These are phyloP conservation scores for Globisporangium nodosum DNA, from an alignment of 352 stramenopile genomes.

Conservation along the genomic window DNA sequence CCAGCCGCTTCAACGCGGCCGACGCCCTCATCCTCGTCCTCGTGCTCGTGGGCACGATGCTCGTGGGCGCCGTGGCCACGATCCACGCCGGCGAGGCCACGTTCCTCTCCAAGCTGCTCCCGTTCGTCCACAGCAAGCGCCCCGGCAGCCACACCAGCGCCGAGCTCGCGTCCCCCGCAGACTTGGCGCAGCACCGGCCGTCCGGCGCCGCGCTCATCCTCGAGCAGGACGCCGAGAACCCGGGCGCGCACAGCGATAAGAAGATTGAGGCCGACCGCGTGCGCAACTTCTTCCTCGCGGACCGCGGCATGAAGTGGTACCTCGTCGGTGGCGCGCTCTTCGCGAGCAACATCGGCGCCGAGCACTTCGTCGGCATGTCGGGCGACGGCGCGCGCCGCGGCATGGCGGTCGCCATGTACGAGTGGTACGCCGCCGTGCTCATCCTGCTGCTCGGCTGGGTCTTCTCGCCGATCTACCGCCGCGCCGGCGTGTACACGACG, in stretches of 20 bases:
- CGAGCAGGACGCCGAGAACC: slow-evolving; percentile 17
- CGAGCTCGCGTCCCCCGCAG: slow-evolving; percentile 3
- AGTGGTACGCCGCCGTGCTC: slow-evolving; percentile 54
- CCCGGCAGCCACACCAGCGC: not conserved
- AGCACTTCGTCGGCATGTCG: slow-evolving; percentile 71
- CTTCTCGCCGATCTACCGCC: slow-evolving; percentile 59
- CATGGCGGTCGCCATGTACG: slow-evolving; percentile 58
- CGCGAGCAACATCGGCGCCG: slow-evolving; percentile 60
- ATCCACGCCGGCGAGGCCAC: slow-evolving; percentile 16
- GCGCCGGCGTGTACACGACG: slow-evolving; percentile 48
- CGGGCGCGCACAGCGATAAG: slow-evolving; percentile 20
- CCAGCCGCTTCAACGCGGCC: slow-evolving; percentile 10
- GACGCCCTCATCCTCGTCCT: slow-evolving; percentile 15
- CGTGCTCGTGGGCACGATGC: slow-evolving; percentile 15
- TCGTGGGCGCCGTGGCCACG: slow-evolving; percentile 16
- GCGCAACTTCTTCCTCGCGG: slow-evolving; percentile 56
- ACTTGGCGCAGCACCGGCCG: slow-evolving; percentile 8
- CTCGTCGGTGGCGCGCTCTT: slow-evolving; percentile 55
- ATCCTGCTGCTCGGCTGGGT: slow-evolving; percentile 56
- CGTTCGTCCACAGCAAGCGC: slow-evolving; percentile 7
- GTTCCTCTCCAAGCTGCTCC: slow-evolving; percentile 9
- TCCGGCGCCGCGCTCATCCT: slow-evolving; percentile 21
- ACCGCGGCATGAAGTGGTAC: slow-evolving; percentile 66
- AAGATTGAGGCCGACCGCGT: slow-evolving; percentile 25
- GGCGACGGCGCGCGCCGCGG: slow-evolving; percentile 50